Conservation (phyloP, 2,329 filamentous ascomycete genomes). For the Ophiostoma tasmaniense region DNA sequence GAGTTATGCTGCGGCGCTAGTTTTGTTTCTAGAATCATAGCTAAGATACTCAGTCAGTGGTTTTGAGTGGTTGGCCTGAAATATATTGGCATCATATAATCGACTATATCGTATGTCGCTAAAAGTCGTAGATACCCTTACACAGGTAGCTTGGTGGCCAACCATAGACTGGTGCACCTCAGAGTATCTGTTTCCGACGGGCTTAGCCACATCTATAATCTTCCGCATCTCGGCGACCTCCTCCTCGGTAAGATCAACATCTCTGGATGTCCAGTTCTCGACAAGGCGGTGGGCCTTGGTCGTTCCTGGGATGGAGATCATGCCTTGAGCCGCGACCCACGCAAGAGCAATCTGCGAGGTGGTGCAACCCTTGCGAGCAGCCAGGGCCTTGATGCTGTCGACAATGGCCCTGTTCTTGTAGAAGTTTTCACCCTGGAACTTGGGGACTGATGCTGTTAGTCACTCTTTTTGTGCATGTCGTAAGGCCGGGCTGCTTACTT, state of each 20-base stretch:
- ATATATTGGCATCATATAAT: too few species aligned
- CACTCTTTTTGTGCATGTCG: not conserved
- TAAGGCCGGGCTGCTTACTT: not conserved
- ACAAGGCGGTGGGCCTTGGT: not conserved
- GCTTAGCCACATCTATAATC: not conserved
- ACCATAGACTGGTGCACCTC: not conserved
- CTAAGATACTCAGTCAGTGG: too few species aligned
- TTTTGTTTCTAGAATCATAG: too few species aligned
- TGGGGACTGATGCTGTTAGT: not conserved
- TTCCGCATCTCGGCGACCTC: not conserved
- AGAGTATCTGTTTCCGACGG: not conserved
- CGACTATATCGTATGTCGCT: too few species aligned
- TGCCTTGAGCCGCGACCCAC: not conserved
- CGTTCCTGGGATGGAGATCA: not conserved
- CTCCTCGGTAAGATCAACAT: not conserved
- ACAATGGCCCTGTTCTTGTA: slow-evolving; percentile 17
- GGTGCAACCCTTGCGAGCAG: not conserved
- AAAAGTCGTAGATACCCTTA: too few species aligned
- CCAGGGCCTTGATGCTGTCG: slow-evolving; percentile 11
- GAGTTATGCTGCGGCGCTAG: too few species aligned
- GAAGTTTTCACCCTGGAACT: slow-evolving; percentile 15
- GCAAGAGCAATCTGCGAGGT: slow-evolving; percentile 9
- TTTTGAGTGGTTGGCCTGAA: too few species aligned
- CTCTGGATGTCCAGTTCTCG: not conserved
- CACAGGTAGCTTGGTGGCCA: not conserved